Percentiles rank a stretch among this genome's conserved stretches.
These are phyloP conservation scores for Xylaria cubensis DNA, from an alignment of 495 filamentous ascomycete species.

Conservation along the genomic window DNA sequence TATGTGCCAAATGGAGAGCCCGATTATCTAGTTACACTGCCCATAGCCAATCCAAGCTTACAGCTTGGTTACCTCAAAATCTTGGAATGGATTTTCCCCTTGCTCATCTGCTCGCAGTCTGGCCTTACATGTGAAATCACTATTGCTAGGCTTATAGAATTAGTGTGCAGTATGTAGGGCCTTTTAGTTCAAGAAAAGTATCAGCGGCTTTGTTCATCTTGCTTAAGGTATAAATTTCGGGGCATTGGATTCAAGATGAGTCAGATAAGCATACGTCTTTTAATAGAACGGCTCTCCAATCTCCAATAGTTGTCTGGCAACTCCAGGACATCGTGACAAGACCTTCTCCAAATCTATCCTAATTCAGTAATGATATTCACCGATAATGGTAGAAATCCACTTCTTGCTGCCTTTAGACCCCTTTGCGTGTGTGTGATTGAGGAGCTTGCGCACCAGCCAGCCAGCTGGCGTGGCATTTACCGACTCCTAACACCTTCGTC, in stretches of 20 bases:
- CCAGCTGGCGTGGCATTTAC: neutral
- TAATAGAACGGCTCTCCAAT: neutral
- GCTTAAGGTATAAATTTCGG: neutral
- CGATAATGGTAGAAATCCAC: neutral
- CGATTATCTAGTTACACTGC: neutral
- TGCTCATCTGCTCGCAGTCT: neutral
- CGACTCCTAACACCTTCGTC: neutral
- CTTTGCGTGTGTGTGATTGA: neutral
- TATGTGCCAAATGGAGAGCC: neutral
- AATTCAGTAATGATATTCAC: constrained; percentile 3
- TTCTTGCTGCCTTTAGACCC: constrained; percentile 4
- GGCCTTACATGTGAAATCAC: neutral
- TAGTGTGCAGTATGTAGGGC: neutral
- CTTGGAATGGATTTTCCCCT: neutral
- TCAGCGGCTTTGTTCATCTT: neutral
- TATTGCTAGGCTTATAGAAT: neutral
- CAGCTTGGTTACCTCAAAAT: neutral
- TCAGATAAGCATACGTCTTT: neutral
- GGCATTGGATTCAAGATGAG: neutral
- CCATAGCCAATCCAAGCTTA: neutral
- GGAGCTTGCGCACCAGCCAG: neutral
- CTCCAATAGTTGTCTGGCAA: neutral
- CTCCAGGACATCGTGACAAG: constrained; percentile 5
- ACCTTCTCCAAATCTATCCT: neutral
- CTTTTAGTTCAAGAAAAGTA: too few species aligned